phyloP scores from a whole-genome alignment of 257 asterid genomes.

The Solanum piurae region DNA sequence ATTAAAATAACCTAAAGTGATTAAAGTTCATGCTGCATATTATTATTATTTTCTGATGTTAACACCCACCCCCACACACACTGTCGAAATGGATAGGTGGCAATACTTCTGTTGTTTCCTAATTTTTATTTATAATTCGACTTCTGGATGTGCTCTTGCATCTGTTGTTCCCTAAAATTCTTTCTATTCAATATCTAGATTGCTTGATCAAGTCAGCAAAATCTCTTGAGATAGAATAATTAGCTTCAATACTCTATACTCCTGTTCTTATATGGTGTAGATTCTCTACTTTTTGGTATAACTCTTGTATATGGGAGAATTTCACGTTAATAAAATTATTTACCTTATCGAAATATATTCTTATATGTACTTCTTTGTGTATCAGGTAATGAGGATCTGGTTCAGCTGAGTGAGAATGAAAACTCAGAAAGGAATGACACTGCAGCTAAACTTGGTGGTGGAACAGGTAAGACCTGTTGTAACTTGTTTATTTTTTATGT shows the following conservation, averaged over 20 bases:
- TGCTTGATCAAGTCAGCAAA: background rate
- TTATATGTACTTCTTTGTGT: background rate
- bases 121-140: background rate
- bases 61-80: background rate
- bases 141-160: background rate
- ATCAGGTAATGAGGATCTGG: constrained; percentile 27
- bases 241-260: background rate
- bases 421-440: constrained; percentile 15
- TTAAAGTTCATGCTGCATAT: background rate
- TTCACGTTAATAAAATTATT: background rate
- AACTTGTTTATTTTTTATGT: background rate
- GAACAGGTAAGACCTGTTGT: constrained; percentile 6
- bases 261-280: background rate
- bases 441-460: constrained; percentile 14
- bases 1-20: background rate
- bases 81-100: background rate
- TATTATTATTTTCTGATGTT: background rate
- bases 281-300: background rate
- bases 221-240: background rate
- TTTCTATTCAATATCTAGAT: background rate
- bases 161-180: background rate
- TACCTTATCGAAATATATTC: background rate
- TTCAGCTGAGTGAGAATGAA: constrained; percentile 9
- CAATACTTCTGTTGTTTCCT: background rate
- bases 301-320: background rate